Evolutionary conservation across 2,329 filamentous ascomycete species (phyloP), one percentile per base, ranked within the genome.

Genomic region (Aschersonia sp.): DNA sequence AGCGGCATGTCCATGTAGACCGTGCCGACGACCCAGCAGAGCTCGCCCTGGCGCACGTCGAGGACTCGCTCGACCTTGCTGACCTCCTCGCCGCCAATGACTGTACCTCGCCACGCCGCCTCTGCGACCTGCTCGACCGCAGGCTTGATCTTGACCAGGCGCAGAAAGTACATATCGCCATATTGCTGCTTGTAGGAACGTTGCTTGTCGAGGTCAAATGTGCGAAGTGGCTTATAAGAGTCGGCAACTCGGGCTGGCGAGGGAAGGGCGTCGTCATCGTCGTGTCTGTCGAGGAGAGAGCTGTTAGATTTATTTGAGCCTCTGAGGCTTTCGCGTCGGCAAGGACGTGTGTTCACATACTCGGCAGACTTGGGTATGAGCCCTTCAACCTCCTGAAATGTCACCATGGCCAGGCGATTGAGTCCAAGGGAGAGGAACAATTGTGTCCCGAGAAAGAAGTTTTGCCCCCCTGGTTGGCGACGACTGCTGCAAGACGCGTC

Each of bases 1-100:
- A 96, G 66, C 2, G 85, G 79, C 87, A 98, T 89, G 53, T 97
- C 88, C 84, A 97, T 94, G 64, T 94, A 98, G 32, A 97, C 80
- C 0, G 92, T 98, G 12, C 94, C 92, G 0, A 83, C 76, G 12
- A 98, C 85, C 89, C 91, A 98, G 68, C 91, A 97, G 38, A 97
- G 71, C 67, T 96, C 82, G 53, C 92, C 92, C 69, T 97, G 92
- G 51, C 91, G 81, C 46, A 98, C 92, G 66, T 98, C 91, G 31
- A 98, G 75, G 51, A 98, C 92, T 55, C 92, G 76, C 32, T 96
- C 86, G 12, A 94, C 89, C 54, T 75, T 79, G 55, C 75, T 77
- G 9, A 87, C 87, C 49, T 71, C 71, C 61, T 95, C 87, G 40
- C 80, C 85, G 5, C 78, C 86, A 54, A 97, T 81, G 60, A 84